Conservation (phyloP, 768 basidiomycete genomes). For the Suillus bovinus region DNA sequence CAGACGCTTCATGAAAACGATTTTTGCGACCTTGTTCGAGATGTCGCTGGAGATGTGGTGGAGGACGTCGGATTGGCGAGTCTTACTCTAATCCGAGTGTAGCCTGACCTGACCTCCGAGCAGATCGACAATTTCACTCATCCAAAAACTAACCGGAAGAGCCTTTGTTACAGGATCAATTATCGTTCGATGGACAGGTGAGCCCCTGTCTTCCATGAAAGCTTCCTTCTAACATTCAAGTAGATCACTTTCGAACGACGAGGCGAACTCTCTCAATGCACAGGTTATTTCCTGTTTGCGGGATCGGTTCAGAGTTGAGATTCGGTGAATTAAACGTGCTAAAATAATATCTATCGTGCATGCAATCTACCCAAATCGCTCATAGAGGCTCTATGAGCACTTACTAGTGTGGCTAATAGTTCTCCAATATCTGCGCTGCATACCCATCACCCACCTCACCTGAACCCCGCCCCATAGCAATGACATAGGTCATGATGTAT, state of each 20-base stretch:
- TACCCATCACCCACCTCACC: constrained; percentile 1
- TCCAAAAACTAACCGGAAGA: constrained; percentile 79
- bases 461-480: neutral
- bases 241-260: constrained; percentile 87
- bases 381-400: constrained; percentile 32
- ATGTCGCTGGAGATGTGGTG: constrained; percentile 88
- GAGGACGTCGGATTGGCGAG: constrained; percentile 87
- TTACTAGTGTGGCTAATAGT: constrained; percentile 17
- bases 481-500: constrained; percentile 38
- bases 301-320: constrained; percentile 77
- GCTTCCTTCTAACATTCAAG: constrained; percentile 8
- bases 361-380: constrained; percentile 20
- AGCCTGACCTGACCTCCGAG: constrained; percentile 11
- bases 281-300: constrained; percentile 55
- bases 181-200: constrained; percentile 97
- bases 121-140: constrained; percentile 93
- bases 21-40: constrained; percentile 92
- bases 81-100: constrained; percentile 3
- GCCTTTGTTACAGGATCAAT: constrained; percentile 87
- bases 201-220: constrained; percentile 12
- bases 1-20: constrained; percentile 85
- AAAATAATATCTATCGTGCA: constrained; percentile 36
- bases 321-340: constrained; percentile 65
- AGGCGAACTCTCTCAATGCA: constrained; percentile 79
- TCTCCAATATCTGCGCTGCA: constrained; percentile 11